phyloP scores from a whole-genome alignment of 139 green algal species.

The Eudorina sp. region DNA sequence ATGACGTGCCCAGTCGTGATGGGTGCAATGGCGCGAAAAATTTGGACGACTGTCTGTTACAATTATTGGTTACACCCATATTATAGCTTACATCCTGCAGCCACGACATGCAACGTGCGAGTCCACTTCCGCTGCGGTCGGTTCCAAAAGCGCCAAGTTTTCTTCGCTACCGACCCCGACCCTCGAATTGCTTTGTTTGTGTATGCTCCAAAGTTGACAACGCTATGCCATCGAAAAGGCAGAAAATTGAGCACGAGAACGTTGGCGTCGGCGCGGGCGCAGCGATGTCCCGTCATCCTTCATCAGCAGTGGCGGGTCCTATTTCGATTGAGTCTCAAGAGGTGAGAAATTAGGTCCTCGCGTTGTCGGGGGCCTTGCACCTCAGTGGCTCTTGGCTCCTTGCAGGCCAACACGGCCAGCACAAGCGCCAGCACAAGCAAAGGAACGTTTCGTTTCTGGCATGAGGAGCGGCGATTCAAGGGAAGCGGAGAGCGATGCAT shows the following conservation, averaged over 20 bases:
- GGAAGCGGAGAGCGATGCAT: constrained; percentile 64
- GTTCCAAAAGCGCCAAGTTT: background rate
- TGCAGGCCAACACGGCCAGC: background rate
- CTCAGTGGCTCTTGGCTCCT: too few relatives aligned
- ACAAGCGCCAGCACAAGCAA: constrained; percentile 13
- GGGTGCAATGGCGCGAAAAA: too few relatives aligned
- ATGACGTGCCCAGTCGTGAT: too few relatives aligned
- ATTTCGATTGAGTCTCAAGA: background rate
- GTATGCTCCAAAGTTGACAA: background rate
- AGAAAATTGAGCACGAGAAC: background rate
- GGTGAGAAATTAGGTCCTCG: background rate
- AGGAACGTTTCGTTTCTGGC: constrained; percentile 69
- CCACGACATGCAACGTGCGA: constrained; percentile 8
- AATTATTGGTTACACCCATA: too few relatives aligned
- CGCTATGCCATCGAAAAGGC: constrained; percentile 7
- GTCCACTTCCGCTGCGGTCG: background rate
- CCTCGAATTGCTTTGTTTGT: background rate
- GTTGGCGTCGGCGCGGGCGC: background rate
- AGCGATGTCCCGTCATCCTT: constrained; percentile 17
- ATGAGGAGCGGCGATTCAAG: constrained; percentile 74
- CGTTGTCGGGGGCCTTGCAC: too few relatives aligned
- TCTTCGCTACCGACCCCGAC: background rate
- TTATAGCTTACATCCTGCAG: background rate
- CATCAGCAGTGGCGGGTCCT: background rate
- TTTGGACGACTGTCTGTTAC: too few relatives aligned